phyloP scores from a whole-genome alignment of 345 rosid species.

The Corchorus capsularis region DNA sequence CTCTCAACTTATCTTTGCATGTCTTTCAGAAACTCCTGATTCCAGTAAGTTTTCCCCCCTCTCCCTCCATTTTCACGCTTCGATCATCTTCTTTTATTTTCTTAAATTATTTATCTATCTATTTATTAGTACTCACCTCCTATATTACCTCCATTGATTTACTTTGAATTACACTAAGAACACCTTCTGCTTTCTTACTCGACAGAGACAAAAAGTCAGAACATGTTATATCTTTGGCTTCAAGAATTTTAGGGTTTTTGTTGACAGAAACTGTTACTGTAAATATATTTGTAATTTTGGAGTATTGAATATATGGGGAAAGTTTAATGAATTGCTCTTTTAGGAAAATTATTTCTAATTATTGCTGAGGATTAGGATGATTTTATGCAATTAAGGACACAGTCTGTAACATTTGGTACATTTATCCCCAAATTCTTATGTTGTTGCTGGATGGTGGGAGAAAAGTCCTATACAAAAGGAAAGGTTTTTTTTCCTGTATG shows the following conservation, averaged over 20 bases:
- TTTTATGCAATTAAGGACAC: background rate
- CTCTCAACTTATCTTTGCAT: constrained; percentile 12
- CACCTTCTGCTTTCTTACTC: background rate
- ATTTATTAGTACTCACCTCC: background rate
- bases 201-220: background rate
- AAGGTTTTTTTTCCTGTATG: background rate
- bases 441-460: background rate
- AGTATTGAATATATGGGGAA: background rate
- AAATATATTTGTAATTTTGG: background rate
- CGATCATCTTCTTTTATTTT: background rate
- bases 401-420: background rate
- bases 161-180: background rate
- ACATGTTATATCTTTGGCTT: background rate
- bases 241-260: background rate
- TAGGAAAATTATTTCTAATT: background rate
- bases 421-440: background rate
- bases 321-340: background rate
- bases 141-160: background rate
- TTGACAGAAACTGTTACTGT: background rate
- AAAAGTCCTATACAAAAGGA: background rate
- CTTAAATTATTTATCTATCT: background rate
- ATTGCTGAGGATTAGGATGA: background rate
- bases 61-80: background rate
- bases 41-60: constrained; percentile 16
- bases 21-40: background rate